Evolutionary conservation across 768 basidiomycete species (phyloP).

Genomic region (Tricholoma terreum): DNA sequence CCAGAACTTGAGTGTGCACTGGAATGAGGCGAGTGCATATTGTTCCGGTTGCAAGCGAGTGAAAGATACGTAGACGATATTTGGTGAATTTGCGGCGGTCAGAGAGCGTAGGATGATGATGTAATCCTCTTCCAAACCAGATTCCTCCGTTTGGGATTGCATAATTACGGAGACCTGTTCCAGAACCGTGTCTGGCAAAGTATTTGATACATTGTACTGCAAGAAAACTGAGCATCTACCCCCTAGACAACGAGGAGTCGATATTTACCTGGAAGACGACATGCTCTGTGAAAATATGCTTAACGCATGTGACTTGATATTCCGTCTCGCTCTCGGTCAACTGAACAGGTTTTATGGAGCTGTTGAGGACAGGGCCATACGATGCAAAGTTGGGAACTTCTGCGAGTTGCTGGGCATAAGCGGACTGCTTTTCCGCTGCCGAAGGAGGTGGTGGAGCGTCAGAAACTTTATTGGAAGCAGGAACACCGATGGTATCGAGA

Average conservation of each 20-base stretch:
- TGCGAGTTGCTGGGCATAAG: slow-evolving; percentile 80
- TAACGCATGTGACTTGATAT: slow-evolving; percentile 95
- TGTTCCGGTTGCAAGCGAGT: slow-evolving; percentile 74
- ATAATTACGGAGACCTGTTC: slow-evolving; percentile 94
- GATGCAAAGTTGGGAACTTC: slow-evolving; percentile 82
- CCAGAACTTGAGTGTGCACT: slow-evolving; percentile 88
- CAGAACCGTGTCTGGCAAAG: slow-evolving; percentile 90
- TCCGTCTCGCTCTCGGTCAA: slow-evolving; percentile 98
- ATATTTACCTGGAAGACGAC: slow-evolving; percentile 89
- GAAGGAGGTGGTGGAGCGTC: slow-evolving; percentile 72
- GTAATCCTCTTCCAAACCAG: slow-evolving; percentile 86
- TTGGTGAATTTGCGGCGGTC: slow-evolving; percentile 67
- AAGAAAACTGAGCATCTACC: slow-evolving; percentile 7
- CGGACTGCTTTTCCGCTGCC: slow-evolving; percentile 84
- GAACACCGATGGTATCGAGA: slow-evolving; percentile 79
- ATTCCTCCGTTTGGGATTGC: slow-evolving; percentile 72
- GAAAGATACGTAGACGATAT: slow-evolving; percentile 91
- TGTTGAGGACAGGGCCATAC: slow-evolving; percentile 88
- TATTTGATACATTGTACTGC: slow-evolving; percentile 97
- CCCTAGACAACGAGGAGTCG: not conserved
- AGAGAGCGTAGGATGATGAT: slow-evolving; percentile 83
- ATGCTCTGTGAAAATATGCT: slow-evolving; percentile 94
- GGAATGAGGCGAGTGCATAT: slow-evolving; percentile 83
- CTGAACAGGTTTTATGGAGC: slow-evolving; percentile 71
- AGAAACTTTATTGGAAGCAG: slow-evolving; percentile 53